A percentile compares a stretch with the other conserved stretches of the same genome.
Conservation (phyloP, 176 grass and related monocot genomes). For the Phoenix dactylifera region DNA sequence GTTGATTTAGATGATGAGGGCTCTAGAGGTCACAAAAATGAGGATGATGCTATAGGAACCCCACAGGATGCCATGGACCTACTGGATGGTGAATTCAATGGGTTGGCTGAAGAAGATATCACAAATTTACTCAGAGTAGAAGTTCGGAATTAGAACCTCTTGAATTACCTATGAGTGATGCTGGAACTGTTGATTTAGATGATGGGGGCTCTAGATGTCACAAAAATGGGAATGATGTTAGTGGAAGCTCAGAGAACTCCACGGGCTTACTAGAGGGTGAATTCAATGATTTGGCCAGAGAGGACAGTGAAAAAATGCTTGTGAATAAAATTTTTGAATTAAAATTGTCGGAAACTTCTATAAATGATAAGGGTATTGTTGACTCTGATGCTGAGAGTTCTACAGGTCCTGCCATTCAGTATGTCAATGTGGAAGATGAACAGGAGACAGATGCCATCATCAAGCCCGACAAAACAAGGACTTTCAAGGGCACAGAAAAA, state of each 20-base stretch:
- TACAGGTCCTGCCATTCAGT: slow-evolving; percentile 14
- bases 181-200: not conserved
- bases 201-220: not conserved
- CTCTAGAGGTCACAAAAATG: no score
- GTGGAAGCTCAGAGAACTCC: no score
- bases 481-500: not conserved
- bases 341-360: no score
- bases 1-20: not conserved
- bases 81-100: not conserved
- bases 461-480: not conserved
- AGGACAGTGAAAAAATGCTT: no score
- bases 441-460: not conserved
- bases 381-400: slow-evolving; percentile 8
- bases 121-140: not conserved
- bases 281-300: no score
- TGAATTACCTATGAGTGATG: not conserved
- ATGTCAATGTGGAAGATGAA: slow-evolving; percentile 26
- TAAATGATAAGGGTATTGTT: no score
- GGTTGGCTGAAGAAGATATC: not conserved
- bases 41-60: not conserved
- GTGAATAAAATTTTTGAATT: no score
- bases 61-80: not conserved
- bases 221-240: no score
- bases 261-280: no score
- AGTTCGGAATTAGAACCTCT: no score